Percentiles rank a stretch among this genome's conserved stretches.
Conservation (phyloP, 345 rosid species). For the Eucalyptus polybractea region DNA sequence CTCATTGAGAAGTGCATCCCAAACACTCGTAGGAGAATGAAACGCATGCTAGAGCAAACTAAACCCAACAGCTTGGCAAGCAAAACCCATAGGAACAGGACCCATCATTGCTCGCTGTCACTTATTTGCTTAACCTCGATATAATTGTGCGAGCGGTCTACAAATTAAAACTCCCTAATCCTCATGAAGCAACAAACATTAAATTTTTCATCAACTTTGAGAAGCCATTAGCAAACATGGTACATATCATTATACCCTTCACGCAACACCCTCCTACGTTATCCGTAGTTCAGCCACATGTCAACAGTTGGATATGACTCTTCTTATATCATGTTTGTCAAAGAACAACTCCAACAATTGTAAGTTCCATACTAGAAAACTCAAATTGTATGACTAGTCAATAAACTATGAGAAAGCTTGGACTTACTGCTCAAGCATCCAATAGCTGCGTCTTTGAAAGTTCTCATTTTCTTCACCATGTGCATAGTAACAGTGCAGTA, state of each 20-base stretch:
- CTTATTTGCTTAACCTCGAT: background rate
- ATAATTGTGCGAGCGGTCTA: background rate
- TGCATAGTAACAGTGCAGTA: constrained; percentile 92
- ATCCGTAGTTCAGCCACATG: background rate
- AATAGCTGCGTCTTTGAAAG: constrained; percentile 94
- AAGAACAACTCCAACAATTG: background rate
- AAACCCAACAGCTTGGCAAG: background rate
- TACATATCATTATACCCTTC: background rate
- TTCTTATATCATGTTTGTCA: background rate
- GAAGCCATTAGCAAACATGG: background rate
- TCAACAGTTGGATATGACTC: background rate
- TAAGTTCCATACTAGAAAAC: background rate
- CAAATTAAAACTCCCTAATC: background rate
- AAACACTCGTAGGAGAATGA: background rate
- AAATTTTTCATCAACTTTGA: background rate
- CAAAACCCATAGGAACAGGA: background rate
- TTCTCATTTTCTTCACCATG: constrained; percentile 88
- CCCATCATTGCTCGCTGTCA: background rate
- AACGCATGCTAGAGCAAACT: background rate
- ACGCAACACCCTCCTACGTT: background rate
- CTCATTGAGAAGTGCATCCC: background rate
- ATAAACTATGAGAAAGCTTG: background rate
- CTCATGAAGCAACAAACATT: background rate
- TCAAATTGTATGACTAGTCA: background rate
- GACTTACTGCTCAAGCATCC: constrained; percentile 92